Percentiles rank a stretch among this genome's conserved stretches.
Evolutionary conservation across 441 rosid genomes (phyloP).

Genomic region (Melastoma candidum): DNA sequence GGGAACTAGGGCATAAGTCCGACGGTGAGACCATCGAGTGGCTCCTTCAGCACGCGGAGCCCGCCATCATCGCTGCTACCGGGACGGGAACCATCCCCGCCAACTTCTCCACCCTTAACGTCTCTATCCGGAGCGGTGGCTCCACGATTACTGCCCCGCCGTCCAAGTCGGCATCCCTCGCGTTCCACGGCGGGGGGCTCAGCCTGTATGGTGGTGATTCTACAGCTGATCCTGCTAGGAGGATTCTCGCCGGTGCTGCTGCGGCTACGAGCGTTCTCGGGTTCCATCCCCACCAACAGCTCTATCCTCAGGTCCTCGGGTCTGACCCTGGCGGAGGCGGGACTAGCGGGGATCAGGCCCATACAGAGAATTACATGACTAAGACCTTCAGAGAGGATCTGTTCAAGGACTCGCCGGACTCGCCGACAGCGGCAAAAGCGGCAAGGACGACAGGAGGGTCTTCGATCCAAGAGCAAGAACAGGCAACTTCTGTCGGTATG

Average conservation of each 20-base stretch:
- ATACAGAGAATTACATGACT: slow-evolving; percentile 19
- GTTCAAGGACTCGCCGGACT: slow-evolving; percentile 40
- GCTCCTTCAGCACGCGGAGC: slow-evolving; percentile 32
- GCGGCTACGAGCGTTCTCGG: slow-evolving; percentile 28
- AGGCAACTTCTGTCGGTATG: slow-evolving; percentile 23
- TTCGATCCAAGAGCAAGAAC: slow-evolving; percentile 41
- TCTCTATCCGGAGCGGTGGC: slow-evolving; percentile 52
- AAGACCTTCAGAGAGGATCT: slow-evolving; percentile 55
- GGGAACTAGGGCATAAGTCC: slow-evolving; percentile 20
- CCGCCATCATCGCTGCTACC: slow-evolving; percentile 39
- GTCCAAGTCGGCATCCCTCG: slow-evolving; percentile 41
- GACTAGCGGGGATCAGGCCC: slow-evolving; percentile 1
- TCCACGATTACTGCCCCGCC: slow-evolving; percentile 39
- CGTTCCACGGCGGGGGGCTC: slow-evolving; percentile 34
- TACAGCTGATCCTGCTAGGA: slow-evolving; percentile 30
- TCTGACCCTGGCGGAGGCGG: slow-evolving; percentile 22
- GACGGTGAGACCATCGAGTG: slow-evolving; percentile 23
- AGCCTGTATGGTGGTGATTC: slow-evolving; percentile 23
- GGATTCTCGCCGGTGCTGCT: slow-evolving; percentile 24
- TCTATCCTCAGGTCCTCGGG: slow-evolving; percentile 42
- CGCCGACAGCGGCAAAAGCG: slow-evolving; percentile 14
- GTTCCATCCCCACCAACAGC: slow-evolving; percentile 38
- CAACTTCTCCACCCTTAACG: slow-evolving; percentile 59
- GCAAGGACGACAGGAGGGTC: slow-evolving; percentile 18
- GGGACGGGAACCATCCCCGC: slow-evolving; percentile 56